Percentiles rank a stretch among this genome's conserved stretches.
Evolutionary conservation across 148 eudicot genomes (phyloP).

Genomic region (Vaccinium corymbosum): DNA sequence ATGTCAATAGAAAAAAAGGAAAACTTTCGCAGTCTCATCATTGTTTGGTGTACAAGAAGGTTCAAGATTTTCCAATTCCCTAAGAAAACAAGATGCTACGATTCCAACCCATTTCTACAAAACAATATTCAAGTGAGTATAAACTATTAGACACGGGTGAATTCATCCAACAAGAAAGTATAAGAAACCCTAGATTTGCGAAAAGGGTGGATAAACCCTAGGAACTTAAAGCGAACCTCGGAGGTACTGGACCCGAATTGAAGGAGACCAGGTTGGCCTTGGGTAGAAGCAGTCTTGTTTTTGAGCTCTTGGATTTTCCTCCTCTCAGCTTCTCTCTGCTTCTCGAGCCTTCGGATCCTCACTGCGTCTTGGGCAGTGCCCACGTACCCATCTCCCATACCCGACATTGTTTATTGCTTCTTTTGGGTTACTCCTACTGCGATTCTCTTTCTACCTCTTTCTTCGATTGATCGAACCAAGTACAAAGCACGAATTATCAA

Average conservation of each 20-base stretch:
- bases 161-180: background rate
- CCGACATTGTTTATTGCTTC: slow-evolving; percentile 56
- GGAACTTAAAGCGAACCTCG: slow-evolving; percentile 43
- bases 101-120: background rate
- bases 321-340: slow-evolving; percentile 95
- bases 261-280: slow-evolving; percentile 87
- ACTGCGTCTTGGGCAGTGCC: slow-evolving; percentile 97
- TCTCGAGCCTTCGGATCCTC: slow-evolving; percentile 83
- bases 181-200: slow-evolving; percentile 12
- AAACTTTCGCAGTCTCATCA: background rate
- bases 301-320: slow-evolving; percentile 84
- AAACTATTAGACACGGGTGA: background rate
- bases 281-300: slow-evolving; percentile 61
- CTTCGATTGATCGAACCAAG: background rate
- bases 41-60: background rate
- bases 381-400: slow-evolving; percentile 99
- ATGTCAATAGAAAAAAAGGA: background rate
- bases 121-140: background rate
- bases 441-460: background rate
- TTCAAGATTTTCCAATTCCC: background rate
- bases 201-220: background rate
- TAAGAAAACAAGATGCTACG: background rate
- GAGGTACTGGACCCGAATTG: slow-evolving; percentile 96
- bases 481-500: background rate
- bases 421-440: slow-evolving; percentile 2